phyloP scores from a whole-genome alignment of 2,329 filamentous ascomycete genomes.

The Ophiosphaerella herpotricha region DNA sequence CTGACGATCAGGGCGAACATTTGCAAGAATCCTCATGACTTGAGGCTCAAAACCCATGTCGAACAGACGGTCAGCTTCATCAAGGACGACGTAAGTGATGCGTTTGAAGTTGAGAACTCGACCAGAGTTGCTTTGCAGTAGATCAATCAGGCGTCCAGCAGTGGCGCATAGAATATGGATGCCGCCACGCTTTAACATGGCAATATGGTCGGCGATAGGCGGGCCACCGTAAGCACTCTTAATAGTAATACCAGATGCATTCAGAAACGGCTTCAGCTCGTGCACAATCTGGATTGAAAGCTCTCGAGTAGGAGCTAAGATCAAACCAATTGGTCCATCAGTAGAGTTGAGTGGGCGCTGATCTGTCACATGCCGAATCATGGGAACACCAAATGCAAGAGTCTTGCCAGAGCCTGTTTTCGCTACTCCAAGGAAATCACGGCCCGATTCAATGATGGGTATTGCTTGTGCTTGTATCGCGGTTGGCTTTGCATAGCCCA shows the following conservation, averaged over 20 bases:
- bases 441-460: conserved; percentile 92
- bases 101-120: conserved; percentile 87
- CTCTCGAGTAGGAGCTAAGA: conserved; percentile 94
- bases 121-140: conserved; percentile 91
- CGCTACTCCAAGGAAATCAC: conserved; percentile 93
- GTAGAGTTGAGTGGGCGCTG: conserved; percentile 79
- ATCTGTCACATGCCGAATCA: conserved; percentile 98
- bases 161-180: conserved; percentile 91
- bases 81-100: conserved; percentile 91
- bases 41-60: conserved; percentile 99
- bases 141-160: conserved; percentile 92
- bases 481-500: conserved; percentile 87
- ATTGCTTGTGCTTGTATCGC: conserved; percentile 95
- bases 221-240: conserved; percentile 95
- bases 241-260: conserved; percentile 79
- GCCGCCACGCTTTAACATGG: conserved; percentile 90
- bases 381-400: conserved; percentile 89
- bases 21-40: conserved; percentile 93
- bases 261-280: conserved; percentile 93
- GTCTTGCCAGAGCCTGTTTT: conserved; percentile 99
- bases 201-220: conserved; percentile 96
- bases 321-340: conserved; percentile 85
- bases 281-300: conserved; percentile 90
- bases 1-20: conserved; percentile 88
- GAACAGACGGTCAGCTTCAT: conserved; percentile 98